Evolutionary conservation across 306 rosid species (phyloP).

Genomic region (Glycyrrhiza uralensis): DNA sequence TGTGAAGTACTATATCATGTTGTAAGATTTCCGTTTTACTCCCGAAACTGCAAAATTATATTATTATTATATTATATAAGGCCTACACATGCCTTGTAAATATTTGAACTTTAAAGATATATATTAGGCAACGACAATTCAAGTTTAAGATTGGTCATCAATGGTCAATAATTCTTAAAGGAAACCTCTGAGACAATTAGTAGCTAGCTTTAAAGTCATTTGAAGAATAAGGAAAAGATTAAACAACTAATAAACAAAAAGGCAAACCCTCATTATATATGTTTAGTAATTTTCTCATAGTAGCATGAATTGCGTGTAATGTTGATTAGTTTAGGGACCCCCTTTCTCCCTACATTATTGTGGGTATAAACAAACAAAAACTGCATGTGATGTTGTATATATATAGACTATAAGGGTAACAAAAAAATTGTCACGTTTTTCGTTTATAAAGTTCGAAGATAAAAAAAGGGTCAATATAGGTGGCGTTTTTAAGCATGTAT

Average conservation of each 20-base stretch:
- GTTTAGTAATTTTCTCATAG: background rate
- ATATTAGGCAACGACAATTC: background rate
- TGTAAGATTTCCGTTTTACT: background rate
- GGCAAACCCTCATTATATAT: slow-evolving; percentile 11
- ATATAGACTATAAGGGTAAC: no score
- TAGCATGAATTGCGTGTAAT: no score
- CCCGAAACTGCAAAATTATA: no score
- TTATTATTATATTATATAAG: background rate
- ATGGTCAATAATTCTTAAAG: background rate
- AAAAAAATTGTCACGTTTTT: background rate
- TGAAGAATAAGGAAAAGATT: background rate
- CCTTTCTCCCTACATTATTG: no score
- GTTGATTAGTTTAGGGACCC: no score
- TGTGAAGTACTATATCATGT: background rate
- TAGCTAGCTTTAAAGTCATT: background rate
- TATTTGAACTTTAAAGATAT: background rate
- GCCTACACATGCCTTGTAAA: background rate
- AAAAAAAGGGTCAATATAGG: background rate
- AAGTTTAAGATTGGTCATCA: background rate
- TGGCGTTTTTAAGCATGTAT: background rate
- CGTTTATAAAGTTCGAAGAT: background rate
- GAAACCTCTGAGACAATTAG: no score
- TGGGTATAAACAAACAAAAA: no score
- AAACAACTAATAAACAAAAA: background rate
- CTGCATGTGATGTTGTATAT: no score